Conservation (phyloP, 305 asterid genomes). For the Ilex paraguariensis region DNA sequence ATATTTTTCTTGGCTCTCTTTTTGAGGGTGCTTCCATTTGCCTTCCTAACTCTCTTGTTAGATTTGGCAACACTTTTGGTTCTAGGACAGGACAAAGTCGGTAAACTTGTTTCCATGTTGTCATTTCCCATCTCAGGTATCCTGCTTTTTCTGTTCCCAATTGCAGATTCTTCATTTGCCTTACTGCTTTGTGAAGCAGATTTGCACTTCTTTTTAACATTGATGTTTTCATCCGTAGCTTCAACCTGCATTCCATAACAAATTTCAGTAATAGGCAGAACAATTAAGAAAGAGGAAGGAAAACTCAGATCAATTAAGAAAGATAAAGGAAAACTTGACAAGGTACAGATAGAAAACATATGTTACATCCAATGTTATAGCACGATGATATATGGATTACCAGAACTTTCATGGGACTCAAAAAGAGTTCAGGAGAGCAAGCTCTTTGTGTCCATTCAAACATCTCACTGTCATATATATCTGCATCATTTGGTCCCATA, state of each 20-base stretch:
- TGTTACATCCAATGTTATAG: too few relatives aligned
- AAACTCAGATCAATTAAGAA: conserved; percentile 2
- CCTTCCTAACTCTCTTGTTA: conserved; percentile 24
- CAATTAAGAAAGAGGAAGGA: conserved; percentile 6
- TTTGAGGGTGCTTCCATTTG: conserved; percentile 23
- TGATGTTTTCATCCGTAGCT: conserved; percentile 27
- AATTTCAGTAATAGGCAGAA: neutral
- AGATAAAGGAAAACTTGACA: neutral
- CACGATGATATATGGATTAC: conserved; percentile 23
- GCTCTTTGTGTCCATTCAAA: conserved; percentile 97
- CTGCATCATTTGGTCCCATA: conserved; percentile 22
- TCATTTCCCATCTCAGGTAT: conserved; percentile 13
- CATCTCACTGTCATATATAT: conserved; percentile 78
- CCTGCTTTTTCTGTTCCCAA: conserved; percentile 19
- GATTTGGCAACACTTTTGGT: conserved; percentile 19
- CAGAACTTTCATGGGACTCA: conserved; percentile 54
- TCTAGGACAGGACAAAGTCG: conserved; percentile 13
- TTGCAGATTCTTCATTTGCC: conserved; percentile 10
- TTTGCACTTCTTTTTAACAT: conserved; percentile 22
- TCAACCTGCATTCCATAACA: conserved; percentile 27
- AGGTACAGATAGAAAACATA: conserved; percentile 5
- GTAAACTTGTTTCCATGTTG: conserved; percentile 17
- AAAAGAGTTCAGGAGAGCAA: conserved; percentile 89
- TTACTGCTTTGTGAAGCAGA: conserved; percentile 17
- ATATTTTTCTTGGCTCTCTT: conserved; percentile 36